Evolutionary conservation across 306 rosid species (phyloP).

Genomic region (Cucumis cinereus): DNA sequence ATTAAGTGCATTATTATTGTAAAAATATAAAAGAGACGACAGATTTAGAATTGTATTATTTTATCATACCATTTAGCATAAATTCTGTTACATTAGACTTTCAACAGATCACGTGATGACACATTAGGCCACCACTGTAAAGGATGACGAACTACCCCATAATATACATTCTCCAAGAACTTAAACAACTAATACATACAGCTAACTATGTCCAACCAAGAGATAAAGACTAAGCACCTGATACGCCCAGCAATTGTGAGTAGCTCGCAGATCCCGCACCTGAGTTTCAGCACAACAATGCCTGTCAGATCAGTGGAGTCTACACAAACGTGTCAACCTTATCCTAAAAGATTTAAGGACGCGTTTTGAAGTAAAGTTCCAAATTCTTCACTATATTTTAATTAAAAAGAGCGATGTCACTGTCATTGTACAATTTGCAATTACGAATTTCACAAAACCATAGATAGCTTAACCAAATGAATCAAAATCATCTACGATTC

Average conservation of each 20-base stretch:
- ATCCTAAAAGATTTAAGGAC: not conserved
- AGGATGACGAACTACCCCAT: not conserved
- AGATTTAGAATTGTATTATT: not conserved
- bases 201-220: not conserved
- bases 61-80: not conserved
- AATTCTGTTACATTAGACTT: not conserved
- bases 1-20: not conserved
- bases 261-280: slow-evolving; percentile 80
- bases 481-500: not conserved
- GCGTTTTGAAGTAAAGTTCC: not conserved
- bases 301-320: not conserved
- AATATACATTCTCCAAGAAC: not conserved
- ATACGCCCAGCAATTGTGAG: slow-evolving; percentile 93
- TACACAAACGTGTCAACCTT: not conserved
- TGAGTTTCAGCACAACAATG: slow-evolving; percentile 12
- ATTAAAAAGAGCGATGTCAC: not conserved
- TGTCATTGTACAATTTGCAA: not conserved
- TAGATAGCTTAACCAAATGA: not conserved
- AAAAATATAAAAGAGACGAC: not conserved
- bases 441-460: not conserved
- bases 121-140: not conserved
- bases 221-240: slow-evolving; percentile 30
- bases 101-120: not conserved
- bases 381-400: not conserved
- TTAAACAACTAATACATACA: not conserved